phyloP scores from a whole-genome alignment of 305 asterid genomes.

The Solanum hybrid region DNA sequence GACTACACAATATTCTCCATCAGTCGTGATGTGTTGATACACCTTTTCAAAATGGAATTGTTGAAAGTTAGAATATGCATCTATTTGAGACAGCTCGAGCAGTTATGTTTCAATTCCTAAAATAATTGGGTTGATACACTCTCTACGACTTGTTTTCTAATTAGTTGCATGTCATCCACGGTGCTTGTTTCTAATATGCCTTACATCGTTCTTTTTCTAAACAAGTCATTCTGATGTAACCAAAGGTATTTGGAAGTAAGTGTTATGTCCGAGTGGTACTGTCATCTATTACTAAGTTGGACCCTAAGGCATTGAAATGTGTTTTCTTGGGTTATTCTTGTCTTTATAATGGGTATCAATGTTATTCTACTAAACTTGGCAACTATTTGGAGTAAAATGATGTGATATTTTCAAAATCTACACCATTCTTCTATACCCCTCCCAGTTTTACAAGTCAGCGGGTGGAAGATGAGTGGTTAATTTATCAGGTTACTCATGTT shows the following conservation, averaged over 20 bases:
- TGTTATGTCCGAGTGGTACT: not conserved
- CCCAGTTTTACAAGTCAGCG: not conserved
- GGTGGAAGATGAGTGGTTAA: not conserved
- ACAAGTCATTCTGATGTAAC: not conserved
- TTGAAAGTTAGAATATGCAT: not conserved
- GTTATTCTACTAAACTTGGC: not conserved
- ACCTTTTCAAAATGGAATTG: not conserved
- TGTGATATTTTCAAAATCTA: not conserved
- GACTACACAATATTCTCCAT: not conserved
- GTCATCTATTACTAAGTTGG: not conserved
- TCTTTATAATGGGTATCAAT: not conserved
- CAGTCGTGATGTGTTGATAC: not conserved
- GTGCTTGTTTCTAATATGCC: not conserved
- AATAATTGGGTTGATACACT: not conserved
- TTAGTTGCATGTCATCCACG: not conserved
- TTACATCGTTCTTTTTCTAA: not conserved
- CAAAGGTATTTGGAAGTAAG: not conserved
- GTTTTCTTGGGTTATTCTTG: not conserved
- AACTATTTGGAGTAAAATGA: not conserved
- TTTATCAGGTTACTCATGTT: not conserved
- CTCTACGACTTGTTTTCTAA: not conserved
- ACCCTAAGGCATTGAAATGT: not conserved
- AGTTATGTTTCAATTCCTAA: not conserved
- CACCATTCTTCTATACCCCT: not conserved
- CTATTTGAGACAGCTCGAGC: not conserved